Evolutionary conservation across 148 eudicot species (phyloP), one percentile per base, ranked within the genome.

Genomic region (Salicornia ramosissima): DNA sequence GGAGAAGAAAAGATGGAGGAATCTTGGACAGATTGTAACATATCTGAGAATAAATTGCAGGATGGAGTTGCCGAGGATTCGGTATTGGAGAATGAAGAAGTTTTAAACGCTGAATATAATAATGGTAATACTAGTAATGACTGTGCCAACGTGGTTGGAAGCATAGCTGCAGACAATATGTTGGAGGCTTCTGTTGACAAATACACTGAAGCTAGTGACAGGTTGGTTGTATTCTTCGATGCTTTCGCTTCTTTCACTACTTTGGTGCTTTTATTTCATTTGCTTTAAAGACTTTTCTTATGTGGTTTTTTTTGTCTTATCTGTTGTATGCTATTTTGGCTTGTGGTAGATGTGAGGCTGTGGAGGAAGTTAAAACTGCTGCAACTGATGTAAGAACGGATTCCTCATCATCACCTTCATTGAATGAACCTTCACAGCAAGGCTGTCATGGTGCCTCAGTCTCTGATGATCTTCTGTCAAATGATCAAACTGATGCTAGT

Each of bases 161-260:
- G 56, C 65, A 62, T 67, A 62, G 67, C 69, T 65, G 53, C 72
- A 71, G 40, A 61, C 65, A 71, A 74, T 45, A 64, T 36, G 40
- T 62, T 65, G 59, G 72, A 69, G 61, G 75, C 75, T 65, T 28
- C 42, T 39, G 46, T 51, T 31, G 83, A 72, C 65, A 78, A 73
- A 30, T 56, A 57, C 30, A 58, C 65, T 64, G 73, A 77, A 71
- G 81, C 77, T 64, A 68, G 64, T 78, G 46, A 51, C 79, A 58
- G 76, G 97, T 92, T 86, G 79, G 92, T 70, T 58, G 16, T 4
- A 19, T 63, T 39, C n/a, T n/a, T n/a, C 43, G 59, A 40, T 55
- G 10, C 30, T 16, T 36, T 55, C 47, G 16, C 33, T 30, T 49
- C 24, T 49, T 31, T 52, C 22, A 24, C 39, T 2, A 8, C 29